Conservation (phyloP, 805 yeast genomes). For the Jamesozyma jinghongensis region DNA sequence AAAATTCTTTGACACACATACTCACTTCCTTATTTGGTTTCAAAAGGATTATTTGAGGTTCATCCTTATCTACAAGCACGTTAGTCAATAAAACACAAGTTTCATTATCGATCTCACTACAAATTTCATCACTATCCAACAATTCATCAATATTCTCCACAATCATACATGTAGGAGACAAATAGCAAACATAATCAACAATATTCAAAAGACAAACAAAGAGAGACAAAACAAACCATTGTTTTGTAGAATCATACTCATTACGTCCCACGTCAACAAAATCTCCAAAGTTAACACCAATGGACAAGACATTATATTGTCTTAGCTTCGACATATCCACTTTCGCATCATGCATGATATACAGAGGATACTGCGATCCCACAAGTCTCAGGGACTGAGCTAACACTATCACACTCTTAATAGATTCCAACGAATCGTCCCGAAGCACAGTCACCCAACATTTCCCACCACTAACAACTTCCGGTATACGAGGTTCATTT, state of each 20-base stretch:
- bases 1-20: constrained; percentile 27
- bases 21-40: constrained; percentile 26
- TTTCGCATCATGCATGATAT: constrained; percentile 15
- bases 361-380: constrained; percentile 18
- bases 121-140: constrained; percentile 17
- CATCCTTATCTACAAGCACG: constrained; percentile 5
- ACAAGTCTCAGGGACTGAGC: constrained; percentile 17
- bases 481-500: constrained; percentile 12
- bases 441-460: constrained; percentile 27
- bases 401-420: constrained; percentile 19
- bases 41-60: constrained; percentile 18
- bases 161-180: constrained; percentile 25
- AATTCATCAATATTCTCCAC: constrained; percentile 26
- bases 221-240: constrained; percentile 15
- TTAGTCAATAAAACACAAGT: constrained; percentile 29
- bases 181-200: constrained; percentile 26
- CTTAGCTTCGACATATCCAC: constrained; percentile 11
- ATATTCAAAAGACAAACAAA: constrained; percentile 15
- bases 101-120: constrained; percentile 29
- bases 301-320: constrained; percentile 5
- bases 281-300: constrained; percentile 3
- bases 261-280: background rate
- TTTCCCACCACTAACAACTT: constrained; percentile 2
- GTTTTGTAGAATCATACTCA: background rate
- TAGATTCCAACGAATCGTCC: constrained; percentile 15